Evolutionary conservation across 2,329 filamentous ascomycete genomes (phyloP).

Genomic region (Pseudogymnoascus sp.): DNA sequence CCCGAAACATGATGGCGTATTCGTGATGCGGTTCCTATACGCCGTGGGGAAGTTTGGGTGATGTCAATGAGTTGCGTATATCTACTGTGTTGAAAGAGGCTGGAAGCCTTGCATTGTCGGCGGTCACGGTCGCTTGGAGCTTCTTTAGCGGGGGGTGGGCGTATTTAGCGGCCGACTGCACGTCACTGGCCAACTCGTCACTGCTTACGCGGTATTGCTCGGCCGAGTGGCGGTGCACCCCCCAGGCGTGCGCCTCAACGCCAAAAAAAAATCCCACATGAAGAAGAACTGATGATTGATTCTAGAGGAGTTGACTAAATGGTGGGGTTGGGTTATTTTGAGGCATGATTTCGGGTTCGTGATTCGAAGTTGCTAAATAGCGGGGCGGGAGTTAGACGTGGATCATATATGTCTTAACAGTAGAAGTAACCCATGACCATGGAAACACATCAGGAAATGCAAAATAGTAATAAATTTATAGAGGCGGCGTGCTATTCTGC

Average conservation of each 20-base stretch:
- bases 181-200: constrained; percentile 8
- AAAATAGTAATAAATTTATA: not conserved
- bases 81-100: constrained; percentile 7
- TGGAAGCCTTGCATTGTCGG: constrained; percentile 9
- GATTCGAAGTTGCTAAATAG: not conserved
- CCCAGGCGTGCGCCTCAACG: not conserved
- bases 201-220: constrained; percentile 1
- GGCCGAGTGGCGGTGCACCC: constrained; percentile 1
- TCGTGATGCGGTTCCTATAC: not conserved
- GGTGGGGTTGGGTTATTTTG: not conserved
- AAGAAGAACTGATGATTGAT: not conserved
- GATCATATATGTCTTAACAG: not conserved
- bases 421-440: not conserved
- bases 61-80: constrained; percentile 1
- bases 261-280: not conserved
- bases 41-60: not conserved
- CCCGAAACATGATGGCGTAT: constrained; percentile 42
- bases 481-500: not conserved
- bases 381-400: not conserved
- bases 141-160: constrained; percentile 5
- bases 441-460: not conserved
- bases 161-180: constrained; percentile 7
- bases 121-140: constrained; percentile 7
- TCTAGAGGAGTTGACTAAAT: not conserved
- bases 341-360: constrained; percentile 1